Conservation (phyloP, 2,329 filamentous ascomycete genomes). For the Tetracladium maxilliforme region DNA sequence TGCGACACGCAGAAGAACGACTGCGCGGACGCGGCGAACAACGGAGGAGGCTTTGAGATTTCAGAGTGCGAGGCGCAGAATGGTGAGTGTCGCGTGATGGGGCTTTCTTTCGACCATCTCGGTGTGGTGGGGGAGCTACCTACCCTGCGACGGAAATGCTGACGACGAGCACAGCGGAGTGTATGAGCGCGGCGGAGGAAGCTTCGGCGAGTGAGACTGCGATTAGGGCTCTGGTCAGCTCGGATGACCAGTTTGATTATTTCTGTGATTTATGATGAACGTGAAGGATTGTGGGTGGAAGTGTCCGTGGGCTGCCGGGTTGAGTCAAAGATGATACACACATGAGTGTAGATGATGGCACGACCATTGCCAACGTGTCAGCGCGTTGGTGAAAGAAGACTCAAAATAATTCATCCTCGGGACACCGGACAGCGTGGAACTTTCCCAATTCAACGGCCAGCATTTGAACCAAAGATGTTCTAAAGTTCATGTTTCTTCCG, state of each 20-base stretch:
- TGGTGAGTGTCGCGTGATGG: conserved; percentile 2
- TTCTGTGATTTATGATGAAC: conserved; percentile 6
- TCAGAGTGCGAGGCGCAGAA: conserved; percentile 6
- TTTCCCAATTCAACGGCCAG: too few species aligned
- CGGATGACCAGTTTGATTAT: conserved; percentile 7
- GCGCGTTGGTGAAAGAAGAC: too few species aligned
- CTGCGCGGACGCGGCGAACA: conserved; percentile 7
- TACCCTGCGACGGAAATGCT: too few species aligned
- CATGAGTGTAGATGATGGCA: too few species aligned
- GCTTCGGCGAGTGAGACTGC: conserved; percentile 2
- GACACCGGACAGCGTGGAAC: too few species aligned
- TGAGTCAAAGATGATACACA: too few species aligned
- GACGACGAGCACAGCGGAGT: background rate
- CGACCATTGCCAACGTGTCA: too few species aligned
- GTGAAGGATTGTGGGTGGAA: too few species aligned
- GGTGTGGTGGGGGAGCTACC: background rate
- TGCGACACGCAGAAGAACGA: conserved; percentile 8
- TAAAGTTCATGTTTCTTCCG: too few species aligned
- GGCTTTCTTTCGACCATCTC: conserved; percentile 1
- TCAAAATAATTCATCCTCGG: too few species aligned
- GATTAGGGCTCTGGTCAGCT: conserved; percentile 4
- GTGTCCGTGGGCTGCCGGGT: too few species aligned
- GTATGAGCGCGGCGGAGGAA: background rate
- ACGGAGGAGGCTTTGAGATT: conserved; percentile 3
- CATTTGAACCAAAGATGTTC: too few species aligned